Base-by-base conservation (phyloP, 176 grass and related monocot genomes). In the Leersia perrieri region DNA sequence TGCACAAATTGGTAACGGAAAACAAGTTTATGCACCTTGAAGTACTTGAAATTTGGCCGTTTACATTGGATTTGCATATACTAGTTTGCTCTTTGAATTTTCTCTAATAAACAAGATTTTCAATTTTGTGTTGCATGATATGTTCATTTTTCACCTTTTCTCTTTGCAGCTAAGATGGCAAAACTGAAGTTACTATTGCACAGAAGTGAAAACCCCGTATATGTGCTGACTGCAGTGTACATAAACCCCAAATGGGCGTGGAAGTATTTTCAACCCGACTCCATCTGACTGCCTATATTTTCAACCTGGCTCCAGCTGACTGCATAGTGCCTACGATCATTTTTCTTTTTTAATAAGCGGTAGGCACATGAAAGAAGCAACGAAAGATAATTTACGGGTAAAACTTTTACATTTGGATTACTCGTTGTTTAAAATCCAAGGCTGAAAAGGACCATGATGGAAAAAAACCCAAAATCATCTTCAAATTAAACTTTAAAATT, bases 241-340 rank as follows among this genome's bases (percentile, higher is more conserved):
- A 87, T 66, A n/a, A 91, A 97, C 86, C 91, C 91, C 35, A 97
- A 97, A 86, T 94, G 91, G 91, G 94, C 84, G 91, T 94, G n/a
- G n/a, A 87, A 89, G 94, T 94, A 14, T 77, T 39, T 18, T 76
- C 75, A 66, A 58, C n/a, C 53, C 25, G 53, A n/a, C 3, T 25
- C n/a, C 8, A 23, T 23, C 53, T 58, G 7, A 3, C 53, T 58
- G 53, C 53, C n/a, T 0, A 58, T 14, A n/a, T n/a, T n/a, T n/a
- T n/a, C n/a, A n/a, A n/a, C n/a, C n/a, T n/a, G n/a, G n/a, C n/a
- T n/a, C n/a, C n/a, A n/a, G n/a, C n/a, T n/a, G n/a, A n/a, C n/a
- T n/a, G n/a, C n/a, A n/a, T n/a, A n/a, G n/a, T n/a, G n/a, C n/a
- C n/a, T n/a, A n/a, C n/a, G n/a, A n/a, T n/a, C n/a, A n/a, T n/a